phyloP scores from a whole-genome alignment of 1,284 basidiomycete genomes.

The Grifola frondosa region DNA sequence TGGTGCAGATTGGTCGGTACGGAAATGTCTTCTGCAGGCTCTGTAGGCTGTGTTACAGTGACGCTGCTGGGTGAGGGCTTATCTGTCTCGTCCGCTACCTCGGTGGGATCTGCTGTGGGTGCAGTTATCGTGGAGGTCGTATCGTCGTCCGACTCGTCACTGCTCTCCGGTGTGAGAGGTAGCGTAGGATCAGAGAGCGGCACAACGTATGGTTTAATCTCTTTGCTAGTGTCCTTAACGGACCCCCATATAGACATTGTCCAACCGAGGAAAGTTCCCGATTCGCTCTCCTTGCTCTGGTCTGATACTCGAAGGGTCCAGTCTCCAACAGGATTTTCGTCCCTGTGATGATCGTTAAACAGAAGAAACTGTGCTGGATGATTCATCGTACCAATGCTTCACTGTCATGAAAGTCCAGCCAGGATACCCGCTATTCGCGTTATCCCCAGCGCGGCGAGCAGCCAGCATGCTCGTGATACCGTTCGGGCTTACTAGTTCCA shows the following conservation, averaged over 20 bases:
- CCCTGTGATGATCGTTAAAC: slow-evolving; percentile 51
- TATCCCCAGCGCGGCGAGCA: slow-evolving; percentile 69
- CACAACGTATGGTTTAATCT: slow-evolving; percentile 67
- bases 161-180: slow-evolving; percentile 44
- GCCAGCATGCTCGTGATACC: slow-evolving; percentile 88
- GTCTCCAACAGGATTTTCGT: slow-evolving; percentile 88
- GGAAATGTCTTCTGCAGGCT: slow-evolving; percentile 32
- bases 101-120: slow-evolving; percentile 64
- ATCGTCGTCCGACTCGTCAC: slow-evolving; percentile 34
- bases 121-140: slow-evolving; percentile 35
- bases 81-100: slow-evolving; percentile 64
- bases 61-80: slow-evolving; percentile 58
- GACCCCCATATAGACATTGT: slow-evolving; percentile 93
- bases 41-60: slow-evolving; percentile 24
- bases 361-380: slow-evolving; percentile 1
- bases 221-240: slow-evolving; percentile 65
- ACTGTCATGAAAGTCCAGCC: slow-evolving; percentile 99
- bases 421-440: slow-evolving; percentile 70
- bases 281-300: slow-evolving; percentile 53
- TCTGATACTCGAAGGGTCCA: slow-evolving; percentile 92
- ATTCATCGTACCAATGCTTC: slow-evolving; percentile 86
- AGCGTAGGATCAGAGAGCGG: slow-evolving; percentile 56
- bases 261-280: slow-evolving; percentile 90
- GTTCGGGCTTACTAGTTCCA: slow-evolving; percentile 83
- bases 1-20: slow-evolving; percentile 18